Evolutionary conservation across 805 yeast genomes (phyloP).

Genomic region (Candida succiphila): DNA sequence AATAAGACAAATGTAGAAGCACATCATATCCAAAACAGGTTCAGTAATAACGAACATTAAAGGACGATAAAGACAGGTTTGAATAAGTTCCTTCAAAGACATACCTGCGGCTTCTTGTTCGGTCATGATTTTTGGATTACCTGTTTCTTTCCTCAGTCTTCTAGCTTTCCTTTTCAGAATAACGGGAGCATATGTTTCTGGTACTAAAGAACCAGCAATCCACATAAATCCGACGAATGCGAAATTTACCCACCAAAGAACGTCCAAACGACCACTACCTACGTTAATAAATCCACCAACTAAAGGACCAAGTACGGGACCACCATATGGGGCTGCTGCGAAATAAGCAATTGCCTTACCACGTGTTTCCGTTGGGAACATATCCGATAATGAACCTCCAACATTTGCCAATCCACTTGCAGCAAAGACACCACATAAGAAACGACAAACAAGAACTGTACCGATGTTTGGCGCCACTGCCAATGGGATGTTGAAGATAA

Average conservation of each 20-base stretch:
- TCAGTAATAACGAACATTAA: constrained; percentile 67
- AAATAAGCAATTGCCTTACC: constrained; percentile 88
- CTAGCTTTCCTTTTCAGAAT: constrained; percentile 59
- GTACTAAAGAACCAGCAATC: constrained; percentile 53
- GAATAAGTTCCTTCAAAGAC: constrained; percentile 55
- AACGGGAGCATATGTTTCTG: constrained; percentile 90
- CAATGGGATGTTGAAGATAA: constrained; percentile 77
- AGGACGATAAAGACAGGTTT: constrained; percentile 72
- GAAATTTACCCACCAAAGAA: constrained; percentile 86
- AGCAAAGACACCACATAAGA: constrained; percentile 79
- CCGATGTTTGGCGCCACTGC: constrained; percentile 80
- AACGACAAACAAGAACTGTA: constrained; percentile 71
- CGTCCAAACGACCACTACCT: constrained; percentile 55
- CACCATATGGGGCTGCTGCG: constrained; percentile 88
- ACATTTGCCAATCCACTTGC: constrained; percentile 78
- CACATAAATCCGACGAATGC: constrained; percentile 85
- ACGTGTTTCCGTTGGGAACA: constrained; percentile 72
- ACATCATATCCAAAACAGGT: constrained; percentile 77
- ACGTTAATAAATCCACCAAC: constrained; percentile 80
- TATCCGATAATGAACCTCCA: constrained; percentile 87
- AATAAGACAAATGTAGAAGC: constrained; percentile 79
- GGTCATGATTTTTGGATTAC: constrained; percentile 78
- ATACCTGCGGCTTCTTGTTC: constrained; percentile 84
- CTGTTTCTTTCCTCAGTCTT: constrained; percentile 65
- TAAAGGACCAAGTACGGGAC: constrained; percentile 85